These are phyloP conservation scores for Panicum miliaceum DNA, from an alignment of 176 grass and related monocot genomes.

Conservation along the genomic window DNA sequence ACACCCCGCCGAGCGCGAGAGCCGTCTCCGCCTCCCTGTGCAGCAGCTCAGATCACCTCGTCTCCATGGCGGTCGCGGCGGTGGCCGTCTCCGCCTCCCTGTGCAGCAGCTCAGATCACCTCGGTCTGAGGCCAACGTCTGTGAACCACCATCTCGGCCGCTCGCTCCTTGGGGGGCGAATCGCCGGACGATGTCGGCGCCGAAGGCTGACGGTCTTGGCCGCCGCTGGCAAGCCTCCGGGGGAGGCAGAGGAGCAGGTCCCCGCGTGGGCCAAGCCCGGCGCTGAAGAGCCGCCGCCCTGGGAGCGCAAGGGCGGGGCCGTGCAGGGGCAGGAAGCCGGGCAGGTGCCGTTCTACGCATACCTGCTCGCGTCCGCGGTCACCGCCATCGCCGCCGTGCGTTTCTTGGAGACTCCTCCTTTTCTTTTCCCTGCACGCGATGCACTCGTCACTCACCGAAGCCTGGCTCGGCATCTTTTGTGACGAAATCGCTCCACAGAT, in stretches of 20 bases:
- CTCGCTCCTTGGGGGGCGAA: neutral
- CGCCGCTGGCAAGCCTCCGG: conserved; percentile 55
- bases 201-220: conserved; percentile 48
- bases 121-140: neutral
- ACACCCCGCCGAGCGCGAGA: neutral
- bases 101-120: conserved; percentile 9
- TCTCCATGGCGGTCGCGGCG: conserved; percentile 12
- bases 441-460: neutral
- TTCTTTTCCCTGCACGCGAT: neutral
- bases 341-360: conserved; percentile 66
- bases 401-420: neutral
- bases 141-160: neutral
- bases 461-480: neutral
- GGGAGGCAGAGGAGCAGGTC: conserved; percentile 66
- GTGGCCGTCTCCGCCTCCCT: conserved; percentile 12
- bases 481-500: conserved; percentile 44
- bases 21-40: conserved; percentile 7
- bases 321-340: conserved; percentile 29
- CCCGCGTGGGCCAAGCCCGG: conserved; percentile 80
- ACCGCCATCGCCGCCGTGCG: conserved; percentile 90
- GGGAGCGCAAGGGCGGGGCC: conserved; percentile 59
- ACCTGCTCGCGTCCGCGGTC: conserved; percentile 85
- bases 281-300: conserved; percentile 81
- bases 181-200: neutral
- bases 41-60: conserved; percentile 5